A percentile compares a stretch with the other conserved stretches of the same genome.
Evolutionary conservation across 192 early-diverging fungal genomes (phyloP).

Genomic region (Rhizophagus clarus): DNA sequence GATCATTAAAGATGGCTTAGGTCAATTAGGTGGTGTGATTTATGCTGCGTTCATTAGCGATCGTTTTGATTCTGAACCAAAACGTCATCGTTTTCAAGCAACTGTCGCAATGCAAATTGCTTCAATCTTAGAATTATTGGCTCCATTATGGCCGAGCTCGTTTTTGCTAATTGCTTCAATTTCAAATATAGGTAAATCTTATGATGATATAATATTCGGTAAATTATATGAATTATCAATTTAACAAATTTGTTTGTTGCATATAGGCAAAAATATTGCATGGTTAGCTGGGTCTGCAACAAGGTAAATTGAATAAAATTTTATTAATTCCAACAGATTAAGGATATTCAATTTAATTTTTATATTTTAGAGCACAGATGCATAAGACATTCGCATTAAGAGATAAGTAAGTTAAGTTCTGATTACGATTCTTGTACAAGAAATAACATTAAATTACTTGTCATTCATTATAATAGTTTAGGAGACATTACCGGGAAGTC

Average conservation of each 20-base stretch:
- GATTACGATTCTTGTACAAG: background rate
- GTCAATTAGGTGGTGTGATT: conserved; percentile 81
- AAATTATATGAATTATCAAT: background rate
- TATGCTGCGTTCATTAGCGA: conserved; percentile 77
- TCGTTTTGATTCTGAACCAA: conserved; percentile 82
- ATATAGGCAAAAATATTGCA: conserved; percentile 71
- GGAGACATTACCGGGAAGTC: conserved; percentile 86
- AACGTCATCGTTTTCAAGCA: conserved; percentile 79
- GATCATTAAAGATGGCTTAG: conserved; percentile 91
- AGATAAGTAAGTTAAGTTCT: conserved; percentile 59
- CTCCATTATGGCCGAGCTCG: conserved; percentile 75
- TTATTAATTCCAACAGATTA: background rate
- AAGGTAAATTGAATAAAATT: conserved; percentile 31
- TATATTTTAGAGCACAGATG: conserved; percentile 65
- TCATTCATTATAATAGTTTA: conserved; percentile 41
- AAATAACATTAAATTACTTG: background rate
- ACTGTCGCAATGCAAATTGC: conserved; percentile 72
- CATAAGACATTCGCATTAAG: conserved; percentile 70
- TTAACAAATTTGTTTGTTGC: background rate
- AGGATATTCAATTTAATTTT: background rate
- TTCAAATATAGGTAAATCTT: conserved; percentile 73
- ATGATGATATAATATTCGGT: background rate
- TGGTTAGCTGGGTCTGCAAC: conserved; percentile 84
- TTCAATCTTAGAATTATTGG: conserved; percentile 75
- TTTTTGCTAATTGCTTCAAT: conserved; percentile 74